phyloP scores from a whole-genome alignment of 2,329 filamentous ascomycete species.

The Ascochyta clinopodiicola region DNA sequence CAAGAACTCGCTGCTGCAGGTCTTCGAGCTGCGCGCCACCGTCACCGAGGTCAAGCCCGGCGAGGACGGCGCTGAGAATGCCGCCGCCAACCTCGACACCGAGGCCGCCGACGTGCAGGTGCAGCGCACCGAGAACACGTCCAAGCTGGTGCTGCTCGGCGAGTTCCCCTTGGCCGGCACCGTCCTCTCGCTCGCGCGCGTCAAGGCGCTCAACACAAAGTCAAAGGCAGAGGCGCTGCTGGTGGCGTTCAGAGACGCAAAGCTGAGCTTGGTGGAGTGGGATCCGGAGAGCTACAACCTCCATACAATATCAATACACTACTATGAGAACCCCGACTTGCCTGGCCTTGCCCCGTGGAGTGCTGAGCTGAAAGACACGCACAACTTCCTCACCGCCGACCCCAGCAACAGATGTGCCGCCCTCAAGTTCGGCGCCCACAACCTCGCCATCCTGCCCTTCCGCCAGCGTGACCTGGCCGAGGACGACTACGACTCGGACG shows the following conservation, averaged over 20 bases:
- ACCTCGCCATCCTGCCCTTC: conserved; percentile 93
- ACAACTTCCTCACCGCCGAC: conserved; percentile 85
- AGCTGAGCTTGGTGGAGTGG: conserved; percentile 93
- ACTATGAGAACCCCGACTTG: conserved; percentile 94
- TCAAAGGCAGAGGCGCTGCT: conserved; percentile 85
- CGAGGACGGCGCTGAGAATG: conserved; percentile 48
- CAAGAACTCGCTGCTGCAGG: conserved; percentile 89
- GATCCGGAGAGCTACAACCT: conserved; percentile 80
- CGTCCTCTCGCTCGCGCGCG: conserved; percentile 79
- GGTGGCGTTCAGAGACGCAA: conserved; percentile 86
- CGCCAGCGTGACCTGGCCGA: conserved; percentile 85
- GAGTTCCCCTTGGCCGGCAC: conserved; percentile 87
- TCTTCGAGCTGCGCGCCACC: conserved; percentile 77
- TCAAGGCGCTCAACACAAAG: conserved; percentile 74
- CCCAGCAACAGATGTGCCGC: conserved; percentile 92
- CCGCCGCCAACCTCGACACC: conserved; percentile 56
- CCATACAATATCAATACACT: conserved; percentile 92
- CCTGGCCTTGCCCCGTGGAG: conserved; percentile 79
- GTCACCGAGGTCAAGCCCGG: conserved; percentile 62
- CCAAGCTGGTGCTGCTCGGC: conserved; percentile 82
- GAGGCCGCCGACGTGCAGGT: conserved; percentile 51
- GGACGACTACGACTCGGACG: conserved; percentile 86
- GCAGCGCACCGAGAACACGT: conserved; percentile 70
- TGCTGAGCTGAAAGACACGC: conserved; percentile 73
- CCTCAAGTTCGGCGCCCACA: conserved; percentile 87